These are phyloP conservation scores for Mycena chlorophos DNA, from an alignment of 768 basidiomycete genomes.

Conservation along the genomic window DNA sequence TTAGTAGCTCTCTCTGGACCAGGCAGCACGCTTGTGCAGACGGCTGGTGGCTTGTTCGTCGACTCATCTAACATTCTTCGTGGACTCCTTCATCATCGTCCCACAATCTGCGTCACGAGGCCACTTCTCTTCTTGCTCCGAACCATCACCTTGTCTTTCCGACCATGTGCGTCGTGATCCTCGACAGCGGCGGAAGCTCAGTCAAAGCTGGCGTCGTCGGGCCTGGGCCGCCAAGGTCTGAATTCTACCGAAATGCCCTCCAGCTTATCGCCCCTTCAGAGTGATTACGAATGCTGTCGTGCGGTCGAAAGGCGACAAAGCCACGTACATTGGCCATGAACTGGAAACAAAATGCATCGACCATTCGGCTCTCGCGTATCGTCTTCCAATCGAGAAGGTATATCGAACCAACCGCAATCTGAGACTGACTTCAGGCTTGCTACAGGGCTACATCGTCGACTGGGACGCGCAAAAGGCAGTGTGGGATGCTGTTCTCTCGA, in stretches of 20 bases:
- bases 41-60: no score
- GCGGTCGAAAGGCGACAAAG: slow-evolving; percentile 80
- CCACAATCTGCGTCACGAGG: no score
- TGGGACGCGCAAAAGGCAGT: slow-evolving; percentile 96
- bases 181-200: slow-evolving; percentile 86
- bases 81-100: no score
- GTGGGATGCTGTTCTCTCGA: slow-evolving; percentile 89
- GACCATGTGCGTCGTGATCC: slow-evolving; percentile 51
- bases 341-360: slow-evolving; percentile 67
- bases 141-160: not conserved
- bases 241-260: not conserved
- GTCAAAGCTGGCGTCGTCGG: slow-evolving; percentile 72
- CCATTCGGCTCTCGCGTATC: slow-evolving; percentile 77
- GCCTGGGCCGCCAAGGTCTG: slow-evolving; percentile 22
- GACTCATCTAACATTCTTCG: no score
- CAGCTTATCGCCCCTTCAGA: slow-evolving; percentile 37
- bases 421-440: slow-evolving; percentile 21
- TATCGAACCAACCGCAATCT: slow-evolving; percentile 19
- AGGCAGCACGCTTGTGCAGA: no score
- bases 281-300: slow-evolving; percentile 80
- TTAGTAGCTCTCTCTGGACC: no score
- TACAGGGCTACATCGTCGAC: slow-evolving; percentile 86
- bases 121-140: no score
- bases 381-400: slow-evolving; percentile 88
- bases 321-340: slow-evolving; percentile 85